Evolutionary conservation across 176 grass and related monocot genomes (phyloP), one percentile per base, ranked within the genome.

Genomic region (Cenchrus americanus): DNA sequence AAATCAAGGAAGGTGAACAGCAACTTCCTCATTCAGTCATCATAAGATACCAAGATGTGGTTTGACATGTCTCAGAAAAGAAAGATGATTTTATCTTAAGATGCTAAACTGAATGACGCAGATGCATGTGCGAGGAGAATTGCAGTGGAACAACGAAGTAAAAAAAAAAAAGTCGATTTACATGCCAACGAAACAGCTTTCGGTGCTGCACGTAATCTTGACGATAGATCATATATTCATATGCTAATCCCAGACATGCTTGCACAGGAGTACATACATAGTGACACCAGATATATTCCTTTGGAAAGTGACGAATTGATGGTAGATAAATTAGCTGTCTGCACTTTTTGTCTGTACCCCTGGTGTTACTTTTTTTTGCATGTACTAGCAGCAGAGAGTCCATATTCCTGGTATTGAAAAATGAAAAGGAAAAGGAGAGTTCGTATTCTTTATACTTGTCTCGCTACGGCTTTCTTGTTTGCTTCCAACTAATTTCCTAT

Each of bases 241-340:
- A 54, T 44, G 43, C 43, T 44, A 44, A 9, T 44, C 5, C 5
- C 8, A 23, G 34, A 37, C 34, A 37, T 37, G 18, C 60, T 67
- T 9, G n/a, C 9, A 30, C 27, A 30, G 27, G 27, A 30, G 27
- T 30, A 30, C 27, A 55, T 8, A 8, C 24, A 8, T 52, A 71
- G 15, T 51, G 27, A n/a, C 55, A 75, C 21, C 71, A 84, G 55
- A 84, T 77, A 84, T 77, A 72, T 72, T 59, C 62, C 50, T 23
- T 48, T 68, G 48, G 63, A 55, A 80, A 80, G 43, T 30, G 21
- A 23, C 37, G 51, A 6, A 3, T 41, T 41, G 8, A 15, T 44
- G n/a, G 34, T 1, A 15, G 8, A 22, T 37, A 58, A 42, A 34
- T 10, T 14, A 5, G 59, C 10, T 22, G 12, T 51, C 14, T 15